phyloP scores from a whole-genome alignment of 2,329 filamentous ascomycete genomes.

The Paramyrothecium roridum region DNA sequence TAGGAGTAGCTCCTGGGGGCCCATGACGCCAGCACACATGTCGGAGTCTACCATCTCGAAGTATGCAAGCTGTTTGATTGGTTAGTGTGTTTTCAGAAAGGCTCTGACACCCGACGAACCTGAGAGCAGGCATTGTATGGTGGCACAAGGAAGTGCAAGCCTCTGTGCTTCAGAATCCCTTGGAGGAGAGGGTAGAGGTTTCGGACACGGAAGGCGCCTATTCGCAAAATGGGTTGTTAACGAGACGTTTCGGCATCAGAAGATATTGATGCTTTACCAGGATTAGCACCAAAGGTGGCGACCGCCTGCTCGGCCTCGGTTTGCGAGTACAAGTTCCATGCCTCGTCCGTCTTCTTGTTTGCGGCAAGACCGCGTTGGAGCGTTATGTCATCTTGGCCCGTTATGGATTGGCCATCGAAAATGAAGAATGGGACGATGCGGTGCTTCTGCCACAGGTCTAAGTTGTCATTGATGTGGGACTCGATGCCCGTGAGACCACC shows the following conservation, averaged over 20 bases:
- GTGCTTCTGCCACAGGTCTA: constrained; percentile 67
- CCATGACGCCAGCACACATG: constrained; percentile 75
- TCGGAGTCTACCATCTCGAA: constrained; percentile 66
- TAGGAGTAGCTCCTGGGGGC: constrained; percentile 78
- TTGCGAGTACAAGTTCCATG: constrained; percentile 84
- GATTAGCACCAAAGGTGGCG: constrained; percentile 73
- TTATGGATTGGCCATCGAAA: constrained; percentile 83
- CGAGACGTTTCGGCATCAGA: constrained; percentile 3
- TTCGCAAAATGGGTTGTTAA: constrained; percentile 19
- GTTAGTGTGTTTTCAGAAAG: constrained; percentile 8
- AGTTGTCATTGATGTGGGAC: constrained; percentile 70
- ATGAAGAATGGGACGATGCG: constrained; percentile 81
- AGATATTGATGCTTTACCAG: constrained; percentile 49
- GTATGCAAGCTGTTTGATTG: constrained; percentile 65
- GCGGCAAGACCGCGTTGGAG: constrained; percentile 63
- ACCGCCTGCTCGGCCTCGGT: constrained; percentile 80
- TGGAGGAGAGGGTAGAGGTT: constrained; percentile 77
- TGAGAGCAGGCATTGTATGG: constrained; percentile 87
- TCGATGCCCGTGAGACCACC: constrained; percentile 83
- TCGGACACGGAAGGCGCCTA: constrained; percentile 69
- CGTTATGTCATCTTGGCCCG: constrained; percentile 69
- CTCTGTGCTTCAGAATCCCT: constrained; percentile 64
- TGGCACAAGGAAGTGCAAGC: constrained; percentile 74
- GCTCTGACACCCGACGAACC: constrained; percentile 44
- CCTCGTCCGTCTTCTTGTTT: constrained; percentile 68